phyloP scores from a whole-genome alignment of 805 yeast genomes.

The Blastobotrys parvus region DNA sequence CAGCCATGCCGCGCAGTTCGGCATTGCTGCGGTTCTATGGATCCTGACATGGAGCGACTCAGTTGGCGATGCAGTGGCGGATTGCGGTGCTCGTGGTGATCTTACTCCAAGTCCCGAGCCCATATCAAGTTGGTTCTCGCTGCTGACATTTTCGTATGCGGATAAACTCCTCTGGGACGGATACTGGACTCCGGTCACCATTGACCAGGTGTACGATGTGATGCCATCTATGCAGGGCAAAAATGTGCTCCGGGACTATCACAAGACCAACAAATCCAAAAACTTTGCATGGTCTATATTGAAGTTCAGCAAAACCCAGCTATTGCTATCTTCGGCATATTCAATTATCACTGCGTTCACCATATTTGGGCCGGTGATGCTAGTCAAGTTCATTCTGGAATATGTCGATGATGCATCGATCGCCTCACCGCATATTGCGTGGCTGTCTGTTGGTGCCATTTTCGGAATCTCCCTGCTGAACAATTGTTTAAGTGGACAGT shows the following conservation, averaged over 20 bases:
- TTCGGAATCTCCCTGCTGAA: slow-evolving; percentile 30
- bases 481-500: neutral
- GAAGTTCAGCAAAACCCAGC: slow-evolving; percentile 46
- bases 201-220: neutral
- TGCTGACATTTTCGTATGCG: neutral
- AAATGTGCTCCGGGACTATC: slow-evolving; percentile 55
- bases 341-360: slow-evolving; percentile 35
- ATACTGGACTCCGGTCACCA: neutral
- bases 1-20: no score
- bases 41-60: no score
- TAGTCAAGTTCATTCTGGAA: slow-evolving; percentile 71
- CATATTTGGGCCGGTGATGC: slow-evolving; percentile 58
- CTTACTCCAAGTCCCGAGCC: slow-evolving; percentile 52
- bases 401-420: slow-evolving; percentile 66
- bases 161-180: neutral
- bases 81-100: no score
- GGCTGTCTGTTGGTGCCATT: slow-evolving; percentile 77
- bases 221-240: slow-evolving; percentile 73
- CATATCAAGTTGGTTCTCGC: neutral
- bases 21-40: no score
- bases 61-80: no score
- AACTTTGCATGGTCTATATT: slow-evolving; percentile 56
- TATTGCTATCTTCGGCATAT: slow-evolving; percentile 61
- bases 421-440: slow-evolving; percentile 63
- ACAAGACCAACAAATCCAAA: slow-evolving; percentile 36